Evolutionary conservation across 164 flowering plant species (phyloP), one percentile per base, ranked within the genome.

Genomic region (Nymphaea colorata): DNA sequence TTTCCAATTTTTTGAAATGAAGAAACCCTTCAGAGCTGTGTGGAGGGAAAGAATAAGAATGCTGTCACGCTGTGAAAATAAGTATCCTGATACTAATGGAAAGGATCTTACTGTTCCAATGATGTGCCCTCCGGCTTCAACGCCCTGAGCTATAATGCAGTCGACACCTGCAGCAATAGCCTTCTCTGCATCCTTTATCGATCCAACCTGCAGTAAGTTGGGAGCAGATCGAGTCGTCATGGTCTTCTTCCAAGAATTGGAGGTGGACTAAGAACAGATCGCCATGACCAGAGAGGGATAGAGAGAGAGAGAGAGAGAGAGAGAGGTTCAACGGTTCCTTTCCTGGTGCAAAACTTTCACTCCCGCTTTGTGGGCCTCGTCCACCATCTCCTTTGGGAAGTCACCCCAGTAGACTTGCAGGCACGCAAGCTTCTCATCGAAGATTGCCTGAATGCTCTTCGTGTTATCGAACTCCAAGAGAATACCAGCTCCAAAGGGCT

Each of bases 91-190:
- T 25, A 25, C 36, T 25, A 25, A 25, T 0, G 36, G 36, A 25
- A 18, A 60, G 41, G 42, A 66, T 47, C 71, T 60, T 10, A 76
- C 79, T 36, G 69, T 68, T 57, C 79, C 79, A 55, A 55, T 18
- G 41, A 73, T 62, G 53, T 73, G 79, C 25, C 79, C 79, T 4
- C 79, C 79, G 41, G 72, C 76, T 62, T 77, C 79, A 0, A 71
- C 72, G 3, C 79, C 79, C 65, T 77, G 76, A 42, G 68, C 79
- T 11, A 77, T 64, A 45, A 74, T 77, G 60, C 79, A 73, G 60
- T 77, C 79, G 5, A 77, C 74, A n/a, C 76, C 79, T 3, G 72
- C 79, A n/a, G 79, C 74, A 62, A 77, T 67, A 2, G 76, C 79
- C 61, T 64, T 71, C 51, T 77, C 79, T 0, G 76, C 79, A 45